Evolutionary conservation across 176 grass and related monocot species (phyloP).

Genomic region (Leersia perrieri): DNA sequence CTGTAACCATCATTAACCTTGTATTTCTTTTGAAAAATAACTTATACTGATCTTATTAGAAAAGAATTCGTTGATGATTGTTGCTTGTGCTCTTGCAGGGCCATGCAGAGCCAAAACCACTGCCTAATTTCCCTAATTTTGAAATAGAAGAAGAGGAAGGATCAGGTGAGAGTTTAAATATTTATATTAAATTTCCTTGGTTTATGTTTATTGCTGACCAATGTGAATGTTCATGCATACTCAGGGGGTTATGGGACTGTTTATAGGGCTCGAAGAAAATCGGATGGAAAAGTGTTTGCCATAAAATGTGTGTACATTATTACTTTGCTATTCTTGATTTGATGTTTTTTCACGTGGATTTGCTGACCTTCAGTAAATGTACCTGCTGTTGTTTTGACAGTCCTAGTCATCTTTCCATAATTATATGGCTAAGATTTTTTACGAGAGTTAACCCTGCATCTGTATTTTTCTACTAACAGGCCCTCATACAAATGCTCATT

Average conservation of each 20-base stretch:
- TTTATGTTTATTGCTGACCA: constrained; percentile 17
- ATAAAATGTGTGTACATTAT: constrained; percentile 76
- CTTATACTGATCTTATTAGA: neutral
- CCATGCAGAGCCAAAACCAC: constrained; percentile 44
- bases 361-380: neutral
- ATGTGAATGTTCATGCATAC: constrained; percentile 2
- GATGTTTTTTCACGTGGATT: neutral
- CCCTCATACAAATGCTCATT: constrained; percentile 80
- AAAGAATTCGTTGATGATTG: neutral
- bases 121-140: constrained; percentile 69
- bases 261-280: constrained; percentile 69
- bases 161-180: constrained; percentile 59
- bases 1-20: constrained; percentile 12
- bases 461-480: constrained; percentile 51
- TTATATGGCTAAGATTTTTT: neutral
- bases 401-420: neutral
- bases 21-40: neutral
- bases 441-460: constrained; percentile 24
- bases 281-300: constrained; percentile 69
- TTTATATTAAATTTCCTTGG: neutral
- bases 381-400: neutral
- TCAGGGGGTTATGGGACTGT: constrained; percentile 94
- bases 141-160: constrained; percentile 93
- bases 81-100: constrained; percentile 58
- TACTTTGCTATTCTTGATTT: neutral